Conservation (phyloP, 1,284 basidiomycete species). For the Neolentinus lepideus region DNA sequence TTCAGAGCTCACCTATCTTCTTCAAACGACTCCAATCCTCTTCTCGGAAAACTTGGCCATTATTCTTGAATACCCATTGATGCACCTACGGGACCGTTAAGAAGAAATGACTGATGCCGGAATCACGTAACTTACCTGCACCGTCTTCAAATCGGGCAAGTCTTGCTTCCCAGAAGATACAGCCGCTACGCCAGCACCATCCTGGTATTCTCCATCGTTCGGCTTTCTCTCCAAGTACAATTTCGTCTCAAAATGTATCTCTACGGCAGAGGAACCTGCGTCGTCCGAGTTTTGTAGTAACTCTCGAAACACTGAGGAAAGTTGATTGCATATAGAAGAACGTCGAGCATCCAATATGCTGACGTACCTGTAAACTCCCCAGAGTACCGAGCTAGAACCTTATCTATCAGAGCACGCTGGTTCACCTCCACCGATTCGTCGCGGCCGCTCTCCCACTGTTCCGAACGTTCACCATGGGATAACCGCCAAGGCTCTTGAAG, state of each 20-base stretch:
- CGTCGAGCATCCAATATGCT: neutral
- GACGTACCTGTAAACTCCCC: conserved; percentile 79
- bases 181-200: neutral
- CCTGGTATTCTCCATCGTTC: conserved; percentile 5
- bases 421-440: conserved; percentile 92
- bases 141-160: conserved; percentile 59
- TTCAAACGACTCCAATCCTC: conserved; percentile 87
- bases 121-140: conserved; percentile 24
- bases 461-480: neutral
- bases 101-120: neutral
- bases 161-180: conserved; percentile 2
- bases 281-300: conserved; percentile 95
- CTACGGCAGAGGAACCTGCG: conserved; percentile 74
- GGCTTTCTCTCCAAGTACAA: conserved; percentile 35
- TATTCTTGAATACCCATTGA: conserved; percentile 82
- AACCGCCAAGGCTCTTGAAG: too few species aligned
- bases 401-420: conserved; percentile 90
- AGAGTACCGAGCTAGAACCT: conserved; percentile 90
- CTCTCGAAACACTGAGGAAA: conserved; percentile 72
- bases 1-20: conserved; percentile 68
- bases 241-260: conserved; percentile 78
- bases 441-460: conserved; percentile 67
- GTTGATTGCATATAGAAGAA: neutral
- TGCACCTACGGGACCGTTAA: conserved; percentile 35
- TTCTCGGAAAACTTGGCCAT: conserved; percentile 74